Evolutionary conservation across 1,284 basidiomycete species (phyloP).

Genomic region (Crucibulum cyathiforme): DNA sequence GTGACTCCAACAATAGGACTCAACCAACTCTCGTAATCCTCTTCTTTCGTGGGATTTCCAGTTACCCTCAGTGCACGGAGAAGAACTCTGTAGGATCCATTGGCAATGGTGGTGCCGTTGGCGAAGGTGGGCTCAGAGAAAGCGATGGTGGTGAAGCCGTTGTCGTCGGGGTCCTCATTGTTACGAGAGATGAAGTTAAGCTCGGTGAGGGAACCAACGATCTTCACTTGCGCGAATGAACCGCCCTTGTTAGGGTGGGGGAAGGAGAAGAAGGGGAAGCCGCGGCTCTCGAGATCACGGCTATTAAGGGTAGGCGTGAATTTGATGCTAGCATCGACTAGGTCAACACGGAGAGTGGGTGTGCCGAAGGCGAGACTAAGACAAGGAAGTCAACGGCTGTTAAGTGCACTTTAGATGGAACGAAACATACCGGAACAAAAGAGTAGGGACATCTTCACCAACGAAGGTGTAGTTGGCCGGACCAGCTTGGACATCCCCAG

Average conservation of each 20-base stretch:
- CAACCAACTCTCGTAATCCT: conserved; percentile 65
- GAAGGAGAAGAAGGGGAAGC: conserved; percentile 37
- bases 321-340: conserved; percentile 39
- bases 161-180: conserved; percentile 35
- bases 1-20: conserved; percentile 44
- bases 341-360: conserved; percentile 47
- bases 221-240: conserved; percentile 40
- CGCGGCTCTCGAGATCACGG: conserved; percentile 15
- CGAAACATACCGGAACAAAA: conserved; percentile 47
- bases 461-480: conserved; percentile 60
- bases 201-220: conserved; percentile 37
- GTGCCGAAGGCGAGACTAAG: conserved; percentile 61
- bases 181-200: conserved; percentile 41
- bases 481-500: conserved; percentile 43
- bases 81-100: conserved; percentile 66
- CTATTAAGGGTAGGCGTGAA: conserved; percentile 36
- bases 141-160: conserved; percentile 47
- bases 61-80: conserved; percentile 66
- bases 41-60: conserved; percentile 55
- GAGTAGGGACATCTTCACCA: conserved; percentile 47
- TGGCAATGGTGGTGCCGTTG: conserved; percentile 65
- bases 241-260: conserved; percentile 31
- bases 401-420: not conserved
- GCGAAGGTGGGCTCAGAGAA: conserved; percentile 50
- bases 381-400: not conserved